Conservation (phyloP, 2,329 filamentous ascomycete genomes). For the Botrytis pseudocinerea region DNA sequence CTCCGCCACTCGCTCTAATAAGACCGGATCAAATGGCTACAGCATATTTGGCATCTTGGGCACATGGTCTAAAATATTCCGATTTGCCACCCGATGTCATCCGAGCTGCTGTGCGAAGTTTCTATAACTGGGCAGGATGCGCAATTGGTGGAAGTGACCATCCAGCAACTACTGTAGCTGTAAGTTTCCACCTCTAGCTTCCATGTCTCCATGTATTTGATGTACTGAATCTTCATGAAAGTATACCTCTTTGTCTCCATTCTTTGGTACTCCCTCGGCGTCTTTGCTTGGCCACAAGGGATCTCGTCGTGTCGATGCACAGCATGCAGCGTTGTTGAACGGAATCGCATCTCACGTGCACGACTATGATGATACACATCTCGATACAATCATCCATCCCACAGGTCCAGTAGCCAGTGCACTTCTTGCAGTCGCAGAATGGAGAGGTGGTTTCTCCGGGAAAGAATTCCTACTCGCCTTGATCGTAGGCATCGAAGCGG, state of each 20-base stretch:
- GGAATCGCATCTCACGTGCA: constrained; percentile 57
- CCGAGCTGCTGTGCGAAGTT: constrained; percentile 48
- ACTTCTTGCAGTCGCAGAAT: constrained; percentile 50
- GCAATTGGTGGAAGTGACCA: constrained; percentile 50
- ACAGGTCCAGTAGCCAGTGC: constrained; percentile 53
- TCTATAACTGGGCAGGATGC: constrained; percentile 58
- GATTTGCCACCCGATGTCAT: constrained; percentile 46
- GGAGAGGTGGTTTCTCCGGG: constrained; percentile 45
- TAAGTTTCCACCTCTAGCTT: constrained; percentile 14
- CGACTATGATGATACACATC: constrained; percentile 58
- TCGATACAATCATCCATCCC: constrained; percentile 57
- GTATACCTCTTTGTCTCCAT: constrained; percentile 36
- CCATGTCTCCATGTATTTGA: neutral
- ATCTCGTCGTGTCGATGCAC: constrained; percentile 43
- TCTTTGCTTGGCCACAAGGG: constrained; percentile 42
- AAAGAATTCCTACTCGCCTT: constrained; percentile 53
- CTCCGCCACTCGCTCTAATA: neutral
- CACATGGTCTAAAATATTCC: constrained; percentile 45
- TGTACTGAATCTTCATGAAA: constrained; percentile 15
- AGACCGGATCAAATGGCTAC: constrained; percentile 46
- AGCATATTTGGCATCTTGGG: constrained; percentile 50
- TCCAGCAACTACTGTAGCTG: constrained; percentile 30
- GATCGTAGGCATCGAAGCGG: constrained; percentile 52
- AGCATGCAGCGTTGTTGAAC: constrained; percentile 54
- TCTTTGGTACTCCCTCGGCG: constrained; percentile 40